Conservation (phyloP, 2,329 filamentous ascomycete species). For the Sporothrix globosa region DNA sequence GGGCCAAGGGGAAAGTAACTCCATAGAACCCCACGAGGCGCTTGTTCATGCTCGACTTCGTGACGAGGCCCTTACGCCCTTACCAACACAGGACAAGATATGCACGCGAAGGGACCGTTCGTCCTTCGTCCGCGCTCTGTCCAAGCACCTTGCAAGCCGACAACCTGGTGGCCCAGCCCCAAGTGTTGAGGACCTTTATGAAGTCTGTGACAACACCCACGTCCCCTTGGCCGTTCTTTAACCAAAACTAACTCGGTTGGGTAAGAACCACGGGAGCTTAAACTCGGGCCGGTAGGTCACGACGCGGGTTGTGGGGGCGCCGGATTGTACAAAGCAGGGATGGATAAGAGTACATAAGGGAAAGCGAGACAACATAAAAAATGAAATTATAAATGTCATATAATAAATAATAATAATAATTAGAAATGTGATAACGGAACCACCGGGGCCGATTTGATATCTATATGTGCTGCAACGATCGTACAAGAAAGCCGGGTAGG, state of each 20-base stretch:
- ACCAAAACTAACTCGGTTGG: not conserved
- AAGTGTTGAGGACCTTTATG: not conserved
- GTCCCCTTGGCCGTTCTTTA: not conserved
- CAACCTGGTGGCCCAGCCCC: not conserved
- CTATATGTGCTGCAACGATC: not conserved
- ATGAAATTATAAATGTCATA: not conserved
- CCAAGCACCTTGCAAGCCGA: not conserved
- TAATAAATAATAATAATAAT: not conserved
- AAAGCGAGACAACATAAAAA: not conserved
- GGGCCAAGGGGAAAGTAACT: not conserved
- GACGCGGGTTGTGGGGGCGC: not conserved
- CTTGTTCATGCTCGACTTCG: not conserved
- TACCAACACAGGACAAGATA: not conserved
- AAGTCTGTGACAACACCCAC: no score
- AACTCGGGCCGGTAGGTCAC: constrained; percentile 4
- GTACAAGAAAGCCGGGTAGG: constrained; percentile 3
- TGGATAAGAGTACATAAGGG: not conserved
- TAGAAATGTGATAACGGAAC: not conserved
- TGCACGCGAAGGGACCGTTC: not conserved
- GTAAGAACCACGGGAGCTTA: constrained; percentile 15
- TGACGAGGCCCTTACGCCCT: not conserved
- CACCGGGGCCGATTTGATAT: not conserved
- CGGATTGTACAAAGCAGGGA: not conserved
- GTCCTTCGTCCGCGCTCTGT: not conserved
- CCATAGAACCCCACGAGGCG: not conserved